Evolutionary conservation across 2,329 filamentous ascomycete genomes (phyloP), one percentile per base, ranked within the genome.

Genomic region (Diaporthe amygdali): DNA sequence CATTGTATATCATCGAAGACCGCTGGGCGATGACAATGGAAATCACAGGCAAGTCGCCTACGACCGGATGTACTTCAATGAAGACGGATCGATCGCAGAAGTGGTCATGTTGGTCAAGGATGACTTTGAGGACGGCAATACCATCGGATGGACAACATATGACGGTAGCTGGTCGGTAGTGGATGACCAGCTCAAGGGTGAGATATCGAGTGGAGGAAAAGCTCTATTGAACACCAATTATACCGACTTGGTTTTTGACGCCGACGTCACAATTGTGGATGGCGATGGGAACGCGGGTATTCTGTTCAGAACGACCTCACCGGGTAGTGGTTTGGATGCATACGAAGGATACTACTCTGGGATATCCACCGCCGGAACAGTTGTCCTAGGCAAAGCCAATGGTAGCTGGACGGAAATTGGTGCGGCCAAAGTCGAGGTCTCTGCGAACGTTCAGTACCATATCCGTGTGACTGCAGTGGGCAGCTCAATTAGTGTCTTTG

Each of bases 31-130:
- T 56, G 81, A 79, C 1, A 81, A 82, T 68, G 81, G 81, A 41
- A 84, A 87, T 71, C 83, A 87, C 75, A 83, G 85, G 3, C 81
- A 83, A 20, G 76, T 84, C 3, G 84, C 84, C 41, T 86, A 86
- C 66, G 85, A 87, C 74, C 81, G 84, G 20, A 84, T 87, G 80
- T 79, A 82, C 72, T 87, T 87, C 72, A 80, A 84, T 71, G 78
- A 79, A 1, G 77, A 83, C 39, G 84, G 82, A 22, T 83, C 80
- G 46, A 86, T 86, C 49, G 74, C 78, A 54, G 80, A 80, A 0
- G 78, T 87, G 5, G 77, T 76, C 49, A 86, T 87, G 83, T 77
- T 83, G 15, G 83, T 84, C 12, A 79, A 81, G 71, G 82, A 85
- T 72, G 79, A 84, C 73, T 84, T 84, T 51, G 75, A 79, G 6